Conservation (phyloP, 164 flowering plant species). For the Macadamia integrifolia region DNA sequence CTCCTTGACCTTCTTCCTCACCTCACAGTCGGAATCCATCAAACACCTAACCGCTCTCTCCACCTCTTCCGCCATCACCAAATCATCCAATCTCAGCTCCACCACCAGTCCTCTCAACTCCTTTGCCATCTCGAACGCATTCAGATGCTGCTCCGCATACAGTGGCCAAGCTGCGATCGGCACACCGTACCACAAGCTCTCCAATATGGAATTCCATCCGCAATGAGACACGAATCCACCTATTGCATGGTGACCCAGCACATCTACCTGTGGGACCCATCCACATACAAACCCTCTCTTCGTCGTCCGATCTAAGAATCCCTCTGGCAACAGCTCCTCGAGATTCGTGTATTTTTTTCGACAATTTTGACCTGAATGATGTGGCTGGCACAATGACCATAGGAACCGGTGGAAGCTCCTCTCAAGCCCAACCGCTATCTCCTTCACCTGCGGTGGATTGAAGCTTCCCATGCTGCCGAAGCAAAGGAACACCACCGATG, state of each 20-base stretch:
- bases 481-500: conserved; percentile 38
- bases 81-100: conserved; percentile 19
- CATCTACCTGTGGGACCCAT: conserved; percentile 35
- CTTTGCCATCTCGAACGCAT: conserved; percentile 33
- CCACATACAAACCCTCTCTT: conserved; percentile 24
- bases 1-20: conserved; percentile 15
- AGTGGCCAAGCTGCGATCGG: conserved; percentile 39
- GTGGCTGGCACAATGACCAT: conserved; percentile 26
- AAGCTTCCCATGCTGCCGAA: conserved; percentile 35
- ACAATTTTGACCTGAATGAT: too few species aligned
- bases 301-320: conserved; percentile 20
- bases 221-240: conserved; percentile 41
- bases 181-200: conserved; percentile 38
- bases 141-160: conserved; percentile 32
- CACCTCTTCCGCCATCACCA: conserved; percentile 19
- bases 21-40: conserved; percentile 14
- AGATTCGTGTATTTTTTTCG: conserved; percentile 3
- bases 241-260: conserved; percentile 22
- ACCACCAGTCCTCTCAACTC: conserved; percentile 31
- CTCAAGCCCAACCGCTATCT: conserved; percentile 34
- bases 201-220: conserved; percentile 39
- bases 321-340: conserved; percentile 22
- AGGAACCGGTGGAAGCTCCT: conserved; percentile 25
- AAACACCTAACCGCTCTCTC: conserved; percentile 21
- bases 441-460: conserved; percentile 17